Base-by-base conservation (phyloP, 148 eudicot genomes). In the Cornus kousa region DNA sequence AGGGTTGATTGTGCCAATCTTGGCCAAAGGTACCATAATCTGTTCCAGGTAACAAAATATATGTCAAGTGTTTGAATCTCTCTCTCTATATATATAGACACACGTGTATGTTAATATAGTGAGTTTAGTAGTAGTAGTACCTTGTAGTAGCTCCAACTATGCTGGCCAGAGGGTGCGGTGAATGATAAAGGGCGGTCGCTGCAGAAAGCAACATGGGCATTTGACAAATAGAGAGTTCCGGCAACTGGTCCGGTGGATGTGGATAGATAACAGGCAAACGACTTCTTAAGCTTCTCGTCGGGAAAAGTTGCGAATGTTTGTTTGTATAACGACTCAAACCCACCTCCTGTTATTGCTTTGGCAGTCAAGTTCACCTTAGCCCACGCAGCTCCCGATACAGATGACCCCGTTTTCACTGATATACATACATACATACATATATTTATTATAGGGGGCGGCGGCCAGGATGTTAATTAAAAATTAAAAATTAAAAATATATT, bases 91-190 rank as follows among this genome's bases (percentile, higher is more conserved):
- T 17, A 62, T 19, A 62, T 17, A n/a, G n/a, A n/a, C n/a, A n/a
- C n/a, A n/a, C n/a, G n/a, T n/a, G n/a, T n/a, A n/a, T n/a, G n/a
- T n/a, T n/a, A n/a, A n/a, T n/a, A n/a, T n/a, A n/a, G n/a, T n/a
- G n/a, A n/a, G n/a, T n/a, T n/a, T n/a, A n/a, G n/a, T n/a, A n/a
- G n/a, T n/a, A n/a, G n/a, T 4, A 9, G 16, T 70, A 82, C 88
- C 86, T 86, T 86, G 81, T 86, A 86, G 35, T 86, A 83, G 86
- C 83, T 83, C 86, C 86, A 86, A 19, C 82, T 74, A n/a, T 67
- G 17, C 48, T 80, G 83, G 68, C 86, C 84, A 12, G 85, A 83
- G 37, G 86, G 88, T 5, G 82, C 83, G 14, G 83, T 78, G 79
- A 81, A 80, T 43, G 84, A 86, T 16, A 83, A 71, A 78, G 88